Evolutionary conservation across 768 basidiomycete species (phyloP).

Genomic region (Tubosaeta brunneosetosa): DNA sequence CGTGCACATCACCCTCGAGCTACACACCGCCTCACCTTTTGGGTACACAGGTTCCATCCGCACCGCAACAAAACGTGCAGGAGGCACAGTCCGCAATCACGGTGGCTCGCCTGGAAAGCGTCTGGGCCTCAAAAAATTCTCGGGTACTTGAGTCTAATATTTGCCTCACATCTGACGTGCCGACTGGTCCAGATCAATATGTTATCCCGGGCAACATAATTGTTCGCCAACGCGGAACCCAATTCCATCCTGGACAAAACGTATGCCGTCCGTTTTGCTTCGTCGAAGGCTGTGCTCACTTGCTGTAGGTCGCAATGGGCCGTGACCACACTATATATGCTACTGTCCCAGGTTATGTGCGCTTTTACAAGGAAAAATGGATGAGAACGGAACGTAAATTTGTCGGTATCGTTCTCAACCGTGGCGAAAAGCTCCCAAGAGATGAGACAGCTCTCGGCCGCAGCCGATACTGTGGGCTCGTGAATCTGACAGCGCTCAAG

Average conservation of each 20-base stretch:
- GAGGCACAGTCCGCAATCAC: slow-evolving; percentile 90
- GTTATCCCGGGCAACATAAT: slow-evolving; percentile 96
- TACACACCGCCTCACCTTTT: slow-evolving; percentile 1
- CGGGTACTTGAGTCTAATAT: slow-evolving; percentile 48
- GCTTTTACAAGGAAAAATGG: slow-evolving; percentile 85
- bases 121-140: slow-evolving; percentile 94
- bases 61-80: slow-evolving; percentile 94
- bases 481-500: slow-evolving; percentile 50
- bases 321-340: slow-evolving; percentile 95
- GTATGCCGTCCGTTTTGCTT: slow-evolving; percentile 43
- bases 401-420: slow-evolving; percentile 78
- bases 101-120: slow-evolving; percentile 91
- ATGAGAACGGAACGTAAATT: slow-evolving; percentile 70
- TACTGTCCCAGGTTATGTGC: slow-evolving; percentile 83
- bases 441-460: slow-evolving; percentile 70
- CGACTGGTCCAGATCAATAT: slow-evolving; percentile 62
- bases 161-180: slow-evolving; percentile 2
- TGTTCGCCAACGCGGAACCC: slow-evolving; percentile 87
- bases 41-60: slow-evolving; percentile 57
- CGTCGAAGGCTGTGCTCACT: slow-evolving; percentile 5
- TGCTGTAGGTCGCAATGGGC: slow-evolving; percentile 75
- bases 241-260: slow-evolving; percentile 92
- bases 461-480: slow-evolving; percentile 79
- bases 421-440: slow-evolving; percentile 83
- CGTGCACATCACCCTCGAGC: neutral